phyloP scores from a whole-genome alignment of 1,284 basidiomycete genomes.

The Neonothopanus nambi region DNA sequence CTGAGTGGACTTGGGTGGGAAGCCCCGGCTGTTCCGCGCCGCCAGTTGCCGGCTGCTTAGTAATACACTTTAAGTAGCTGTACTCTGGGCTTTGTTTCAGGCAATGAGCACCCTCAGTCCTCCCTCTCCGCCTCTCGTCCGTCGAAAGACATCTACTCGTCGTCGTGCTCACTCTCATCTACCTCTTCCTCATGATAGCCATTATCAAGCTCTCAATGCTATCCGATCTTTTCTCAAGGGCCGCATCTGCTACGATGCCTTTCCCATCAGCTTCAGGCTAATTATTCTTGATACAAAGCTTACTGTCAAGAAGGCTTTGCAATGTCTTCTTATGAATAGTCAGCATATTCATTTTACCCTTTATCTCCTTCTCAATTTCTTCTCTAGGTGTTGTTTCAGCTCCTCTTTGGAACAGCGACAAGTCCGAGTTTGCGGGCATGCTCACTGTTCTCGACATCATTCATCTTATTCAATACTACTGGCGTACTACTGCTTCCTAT shows the following conservation, averaged over 20 bases:
- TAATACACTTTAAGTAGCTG: neutral
- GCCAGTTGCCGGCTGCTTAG: neutral
- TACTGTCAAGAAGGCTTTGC: slow-evolving; percentile 90
- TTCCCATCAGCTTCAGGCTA: slow-evolving; percentile 93
- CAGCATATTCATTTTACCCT: slow-evolving; percentile 4
- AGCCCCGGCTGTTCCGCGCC: too few relatives aligned
- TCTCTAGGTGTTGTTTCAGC: slow-evolving; percentile 91
- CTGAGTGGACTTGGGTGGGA: too few relatives aligned
- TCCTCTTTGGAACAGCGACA: slow-evolving; percentile 96
- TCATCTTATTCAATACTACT: slow-evolving; percentile 96
- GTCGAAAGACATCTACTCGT: slow-evolving; percentile 41
- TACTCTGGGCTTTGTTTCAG: too few relatives aligned
- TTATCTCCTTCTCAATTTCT: slow-evolving; percentile 8
- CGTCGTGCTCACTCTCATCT: slow-evolving; percentile 61
- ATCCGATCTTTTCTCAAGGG: slow-evolving; percentile 86
- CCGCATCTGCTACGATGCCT: slow-evolving; percentile 91
- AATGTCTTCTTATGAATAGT: slow-evolving; percentile 90
- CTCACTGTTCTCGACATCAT: slow-evolving; percentile 95
- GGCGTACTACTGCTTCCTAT: slow-evolving; percentile 77
- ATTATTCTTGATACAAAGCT: slow-evolving; percentile 96
- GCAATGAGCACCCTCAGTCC: slow-evolving; percentile 14
- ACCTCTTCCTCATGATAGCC: slow-evolving; percentile 60
- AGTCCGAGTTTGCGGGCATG: slow-evolving; percentile 91
- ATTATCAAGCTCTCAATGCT: slow-evolving; percentile 73
- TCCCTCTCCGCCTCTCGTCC: slow-evolving; percentile 19